A percentile compares a stretch with the other conserved stretches of the same genome.
These are phyloP conservation scores for Primulina huaijiensis DNA, from an alignment of 257 asterid species.

Conservation along the genomic window DNA sequence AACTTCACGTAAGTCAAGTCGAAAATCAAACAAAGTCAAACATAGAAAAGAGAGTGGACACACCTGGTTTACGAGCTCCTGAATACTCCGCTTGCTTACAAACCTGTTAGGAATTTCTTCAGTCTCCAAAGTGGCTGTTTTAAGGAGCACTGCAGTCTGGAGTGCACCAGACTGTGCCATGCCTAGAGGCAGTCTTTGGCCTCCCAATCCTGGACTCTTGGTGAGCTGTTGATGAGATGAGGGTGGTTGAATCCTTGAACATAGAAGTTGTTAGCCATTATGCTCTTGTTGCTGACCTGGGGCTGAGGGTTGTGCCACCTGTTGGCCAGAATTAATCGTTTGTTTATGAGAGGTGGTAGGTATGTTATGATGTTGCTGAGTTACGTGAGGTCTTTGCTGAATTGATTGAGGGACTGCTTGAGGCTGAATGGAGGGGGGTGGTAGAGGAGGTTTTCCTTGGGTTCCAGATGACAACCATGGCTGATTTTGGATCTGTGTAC, in stretches of 20 bases:
- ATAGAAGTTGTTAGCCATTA: constrained; percentile 49
- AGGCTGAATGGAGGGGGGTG: constrained; percentile 63
- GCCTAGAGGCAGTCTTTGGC: constrained; percentile 56
- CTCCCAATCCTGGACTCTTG: constrained; percentile 56
- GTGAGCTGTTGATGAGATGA: constrained; percentile 57
- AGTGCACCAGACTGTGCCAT: constrained; percentile 39
- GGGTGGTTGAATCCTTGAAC: constrained; percentile 57
- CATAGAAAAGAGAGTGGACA: constrained; percentile 6
- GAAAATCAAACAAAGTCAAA: constrained; percentile 9
- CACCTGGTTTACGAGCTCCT: constrained; percentile 77
- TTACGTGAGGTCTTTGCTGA: constrained; percentile 60
- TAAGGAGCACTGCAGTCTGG: constrained; percentile 38
- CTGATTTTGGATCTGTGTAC: constrained; percentile 57
- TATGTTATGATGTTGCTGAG: constrained; percentile 51
- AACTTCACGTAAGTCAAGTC: neutral
- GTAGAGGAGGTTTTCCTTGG: constrained; percentile 78
- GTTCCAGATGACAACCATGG: constrained; percentile 77
- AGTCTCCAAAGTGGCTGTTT: constrained; percentile 43
- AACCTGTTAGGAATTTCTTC: constrained; percentile 61
- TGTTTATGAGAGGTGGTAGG: constrained; percentile 49
- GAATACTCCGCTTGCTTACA: constrained; percentile 79
- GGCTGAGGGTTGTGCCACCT: constrained; percentile 46
- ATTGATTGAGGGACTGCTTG: constrained; percentile 55
- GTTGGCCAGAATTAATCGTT: constrained; percentile 44
- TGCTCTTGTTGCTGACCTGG: constrained; percentile 58